phyloP scores from a whole-genome alignment of 2,329 filamentous ascomycete genomes.

The Stenocarpella maydis region DNA sequence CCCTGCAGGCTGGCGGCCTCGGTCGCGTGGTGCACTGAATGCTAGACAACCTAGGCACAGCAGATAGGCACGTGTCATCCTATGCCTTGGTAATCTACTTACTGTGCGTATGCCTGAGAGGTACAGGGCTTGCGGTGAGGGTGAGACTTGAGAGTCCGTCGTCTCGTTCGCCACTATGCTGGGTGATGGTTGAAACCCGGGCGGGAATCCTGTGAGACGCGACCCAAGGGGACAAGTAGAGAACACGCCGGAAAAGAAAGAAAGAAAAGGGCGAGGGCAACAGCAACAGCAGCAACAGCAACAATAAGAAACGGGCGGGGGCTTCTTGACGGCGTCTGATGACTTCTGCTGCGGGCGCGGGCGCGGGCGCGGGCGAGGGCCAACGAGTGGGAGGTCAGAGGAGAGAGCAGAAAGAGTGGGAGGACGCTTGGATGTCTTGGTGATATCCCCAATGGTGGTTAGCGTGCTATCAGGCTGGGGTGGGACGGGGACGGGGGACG shows the following conservation, averaged over 20 bases:
- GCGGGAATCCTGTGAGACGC: slow-evolving; percentile 14
- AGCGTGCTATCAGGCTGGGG: slow-evolving; percentile 21
- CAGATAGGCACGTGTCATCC: not conserved
- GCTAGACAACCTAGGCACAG: not conserved
- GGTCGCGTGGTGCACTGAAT: too few relatives aligned
- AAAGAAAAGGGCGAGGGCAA: too few relatives aligned
- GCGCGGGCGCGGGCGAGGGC: not conserved
- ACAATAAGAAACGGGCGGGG: too few relatives aligned
- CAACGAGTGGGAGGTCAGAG: not conserved
- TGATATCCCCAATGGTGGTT: slow-evolving; percentile 19
- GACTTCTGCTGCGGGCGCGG: not conserved
- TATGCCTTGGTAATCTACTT: not conserved
- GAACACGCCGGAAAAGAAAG: not conserved
- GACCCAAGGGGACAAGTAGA: not conserved
- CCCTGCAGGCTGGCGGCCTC: not conserved
- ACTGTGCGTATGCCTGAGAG: not conserved
- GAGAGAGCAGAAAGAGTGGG: not conserved
- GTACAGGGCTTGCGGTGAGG: slow-evolving; percentile 6
- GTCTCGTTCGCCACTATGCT: not conserved
- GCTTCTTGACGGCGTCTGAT: not conserved
- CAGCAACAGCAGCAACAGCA: too few relatives aligned
- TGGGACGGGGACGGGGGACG: slow-evolving; percentile 7
- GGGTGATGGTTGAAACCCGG: slow-evolving; percentile 14
- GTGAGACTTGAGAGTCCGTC: slow-evolving; percentile 2
- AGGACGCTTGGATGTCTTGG: slow-evolving; percentile 21